phyloP scores from a whole-genome alignment of 768 basidiomycete genomes.

The Kondoa subrosea region DNA sequence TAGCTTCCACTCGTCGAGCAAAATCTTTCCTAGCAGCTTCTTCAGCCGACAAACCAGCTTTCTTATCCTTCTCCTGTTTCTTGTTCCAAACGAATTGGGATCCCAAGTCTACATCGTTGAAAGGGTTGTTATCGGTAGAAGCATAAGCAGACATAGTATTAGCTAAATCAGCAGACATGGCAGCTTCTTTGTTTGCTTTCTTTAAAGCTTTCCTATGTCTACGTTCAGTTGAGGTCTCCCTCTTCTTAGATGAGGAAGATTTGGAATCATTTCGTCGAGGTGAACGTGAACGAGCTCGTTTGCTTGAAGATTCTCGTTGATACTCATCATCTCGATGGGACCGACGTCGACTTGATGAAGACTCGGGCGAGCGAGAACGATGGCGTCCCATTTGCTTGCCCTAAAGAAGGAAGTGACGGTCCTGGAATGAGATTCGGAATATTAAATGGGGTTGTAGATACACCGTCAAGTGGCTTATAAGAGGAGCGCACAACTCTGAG shows the following conservation, averaged over 20 bases:
- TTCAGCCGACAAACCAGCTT: slow-evolving; percentile 57
- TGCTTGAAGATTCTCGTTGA: not conserved
- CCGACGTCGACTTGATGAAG: not conserved
- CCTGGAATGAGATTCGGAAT: too few species aligned
- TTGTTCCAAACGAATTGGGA: slow-evolving; percentile 99
- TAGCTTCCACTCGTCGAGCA: slow-evolving; percentile 61
- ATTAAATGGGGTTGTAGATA: too few species aligned
- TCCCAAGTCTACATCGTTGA: slow-evolving; percentile 88
- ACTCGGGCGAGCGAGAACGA: not conserved
- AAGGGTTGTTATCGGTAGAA: slow-evolving; percentile 90
- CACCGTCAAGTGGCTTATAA: too few species aligned
- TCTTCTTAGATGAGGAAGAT: slow-evolving; percentile 17
- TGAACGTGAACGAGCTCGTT: not conserved
- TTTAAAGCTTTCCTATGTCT: slow-evolving; percentile 75
- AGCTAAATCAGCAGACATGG: slow-evolving; percentile 43
- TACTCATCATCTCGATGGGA: not conserved
- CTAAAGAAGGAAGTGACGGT: too few species aligned
- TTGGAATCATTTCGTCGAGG: not conserved
- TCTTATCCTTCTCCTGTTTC: slow-evolving; percentile 89
- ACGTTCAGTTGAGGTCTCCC: slow-evolving; percentile 73
- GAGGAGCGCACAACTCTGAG: not conserved
- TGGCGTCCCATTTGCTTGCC: not conserved
- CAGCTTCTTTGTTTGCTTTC: slow-evolving; percentile 56
- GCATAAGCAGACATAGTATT: slow-evolving; percentile 86
- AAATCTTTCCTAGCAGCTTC: slow-evolving; percentile 69